Conservation (phyloP, 2,329 filamentous ascomycete genomes). For the Parastagonospora nodorum region DNA sequence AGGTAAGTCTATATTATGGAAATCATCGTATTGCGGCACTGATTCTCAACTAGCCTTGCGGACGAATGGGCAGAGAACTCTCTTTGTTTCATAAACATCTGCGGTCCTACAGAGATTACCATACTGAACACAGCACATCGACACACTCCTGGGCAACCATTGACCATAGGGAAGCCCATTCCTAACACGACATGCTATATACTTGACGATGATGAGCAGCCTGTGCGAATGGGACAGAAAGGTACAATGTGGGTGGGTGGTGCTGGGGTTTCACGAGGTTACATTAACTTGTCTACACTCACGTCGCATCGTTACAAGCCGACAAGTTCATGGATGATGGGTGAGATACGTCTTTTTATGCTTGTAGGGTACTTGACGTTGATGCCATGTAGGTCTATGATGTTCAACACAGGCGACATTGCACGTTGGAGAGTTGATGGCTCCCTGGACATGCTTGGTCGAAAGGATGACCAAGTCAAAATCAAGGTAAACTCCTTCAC, state of each 20-base stretch:
- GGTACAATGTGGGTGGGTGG: conserved; percentile 65
- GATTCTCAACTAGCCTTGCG: conserved; percentile 49
- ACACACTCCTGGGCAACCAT: conserved; percentile 52
- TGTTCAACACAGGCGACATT: conserved; percentile 67
- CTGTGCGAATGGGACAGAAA: conserved; percentile 54
- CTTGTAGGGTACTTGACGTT: not conserved
- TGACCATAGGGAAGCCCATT: conserved; percentile 62
- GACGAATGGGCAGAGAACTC: conserved; percentile 59
- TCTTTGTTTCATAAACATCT: conserved; percentile 55
- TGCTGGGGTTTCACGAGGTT: conserved; percentile 60
- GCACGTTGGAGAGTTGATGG: conserved; percentile 61
- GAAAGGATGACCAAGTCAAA: conserved; percentile 67
- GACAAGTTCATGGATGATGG: conserved; percentile 60
- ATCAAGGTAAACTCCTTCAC: conserved; percentile 50
- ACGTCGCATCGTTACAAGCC: conserved; percentile 56
- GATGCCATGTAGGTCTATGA: conserved; percentile 40
- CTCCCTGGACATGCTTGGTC: conserved; percentile 60
- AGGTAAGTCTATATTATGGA: conserved; percentile 38
- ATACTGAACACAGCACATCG: conserved; percentile 63
- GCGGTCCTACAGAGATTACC: conserved; percentile 65
- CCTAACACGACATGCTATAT: conserved; percentile 64
- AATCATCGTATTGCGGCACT: not conserved
- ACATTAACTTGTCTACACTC: conserved; percentile 59
- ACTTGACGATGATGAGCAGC: conserved; percentile 54
- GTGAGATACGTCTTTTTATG: conserved; percentile 37